phyloP scores from a whole-genome alignment of 805 yeast genomes.

The Wickerhamomyces subpelliculosus region DNA sequence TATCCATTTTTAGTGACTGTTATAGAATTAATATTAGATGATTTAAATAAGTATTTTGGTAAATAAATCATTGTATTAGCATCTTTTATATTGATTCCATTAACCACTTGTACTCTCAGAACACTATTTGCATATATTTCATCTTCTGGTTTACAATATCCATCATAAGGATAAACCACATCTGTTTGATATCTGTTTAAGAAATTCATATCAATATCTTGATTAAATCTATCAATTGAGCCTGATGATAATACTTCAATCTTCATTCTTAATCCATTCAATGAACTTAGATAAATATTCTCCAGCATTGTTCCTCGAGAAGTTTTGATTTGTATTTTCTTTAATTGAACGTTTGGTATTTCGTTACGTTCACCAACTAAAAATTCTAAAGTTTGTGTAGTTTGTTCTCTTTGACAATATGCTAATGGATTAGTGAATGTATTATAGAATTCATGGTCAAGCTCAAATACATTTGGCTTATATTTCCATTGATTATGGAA shows the following conservation, averaged over 20 bases:
- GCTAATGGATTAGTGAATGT: conserved; percentile 3
- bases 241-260: conserved; percentile 40
- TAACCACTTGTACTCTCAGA: conserved; percentile 13
- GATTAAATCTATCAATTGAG: conserved; percentile 33
- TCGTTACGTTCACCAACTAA: not conserved
- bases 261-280: conserved; percentile 36
- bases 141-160: conserved; percentile 8
- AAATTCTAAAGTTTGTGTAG: not conserved
- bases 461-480: conserved; percentile 6
- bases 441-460: conserved; percentile 7
- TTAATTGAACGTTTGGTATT: not conserved
- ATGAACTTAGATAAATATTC: conserved; percentile 6
- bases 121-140: conserved; percentile 9
- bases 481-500: conserved; percentile 8
- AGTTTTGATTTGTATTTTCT: too few species aligned
- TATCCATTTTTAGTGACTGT: not conserved
- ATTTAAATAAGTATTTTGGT: too few species aligned
- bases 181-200: conserved; percentile 6
- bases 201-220: conserved; percentile 21
- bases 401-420: conserved; percentile 9
- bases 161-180: conserved; percentile 4
- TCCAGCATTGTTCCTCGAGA: conserved; percentile 19
- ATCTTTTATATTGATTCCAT: too few species aligned
- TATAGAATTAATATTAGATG: not conserved
- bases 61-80: too few species aligned